Percentiles rank a stretch among this genome's conserved stretches.
phyloP scores from a whole-genome alignment of 2,329 filamentous ascomycete genomes.

The Metarhizium humberi region DNA sequence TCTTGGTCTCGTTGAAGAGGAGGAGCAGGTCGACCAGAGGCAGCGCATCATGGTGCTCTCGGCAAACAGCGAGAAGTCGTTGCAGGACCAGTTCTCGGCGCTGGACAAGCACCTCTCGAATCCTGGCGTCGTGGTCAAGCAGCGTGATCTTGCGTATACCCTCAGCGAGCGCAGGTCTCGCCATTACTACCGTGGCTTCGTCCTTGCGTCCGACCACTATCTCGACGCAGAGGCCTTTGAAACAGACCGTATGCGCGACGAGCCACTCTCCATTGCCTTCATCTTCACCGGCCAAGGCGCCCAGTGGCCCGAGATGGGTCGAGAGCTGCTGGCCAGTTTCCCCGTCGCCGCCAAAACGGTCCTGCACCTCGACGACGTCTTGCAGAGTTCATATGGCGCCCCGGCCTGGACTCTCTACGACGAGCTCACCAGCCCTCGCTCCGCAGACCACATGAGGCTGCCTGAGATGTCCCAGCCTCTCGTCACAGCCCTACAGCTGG shows the following conservation, averaged over 20 bases:
- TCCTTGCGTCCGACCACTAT: too few species aligned
- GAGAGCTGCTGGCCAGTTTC: slow-evolving; percentile 24
- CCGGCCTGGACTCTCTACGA: slow-evolving; percentile 25
- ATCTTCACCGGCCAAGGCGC: slow-evolving; percentile 32
- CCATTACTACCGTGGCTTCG: too few species aligned
- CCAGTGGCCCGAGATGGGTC: slow-evolving; percentile 28
- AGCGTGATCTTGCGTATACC: slow-evolving; percentile 25
- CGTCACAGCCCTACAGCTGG: slow-evolving; percentile 38
- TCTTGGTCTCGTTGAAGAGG: too few species aligned
- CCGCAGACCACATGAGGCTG: slow-evolving; percentile 23
- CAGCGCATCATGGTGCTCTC: slow-evolving; percentile 30
- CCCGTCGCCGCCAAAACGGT: slow-evolving; percentile 25
- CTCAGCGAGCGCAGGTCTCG: too few species aligned
- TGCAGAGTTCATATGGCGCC: slow-evolving; percentile 22
- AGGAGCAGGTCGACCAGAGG: too few species aligned
- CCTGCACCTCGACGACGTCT: slow-evolving; percentile 19
- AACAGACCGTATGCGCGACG: too few species aligned
- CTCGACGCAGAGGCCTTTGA: too few species aligned
- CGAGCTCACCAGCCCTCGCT: slow-evolving; percentile 25
- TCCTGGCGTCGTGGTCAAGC: slow-evolving; percentile 9
- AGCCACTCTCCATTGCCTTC: slow-evolving; percentile 10
- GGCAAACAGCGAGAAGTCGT: slow-evolving; percentile 26
- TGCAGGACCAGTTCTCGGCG: slow-evolving; percentile 7
- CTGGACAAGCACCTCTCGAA: too few species aligned
- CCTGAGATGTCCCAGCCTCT: slow-evolving; percentile 33